Conservation (phyloP, 1,284 basidiomycete species). For the Schizopora paradoxa region DNA sequence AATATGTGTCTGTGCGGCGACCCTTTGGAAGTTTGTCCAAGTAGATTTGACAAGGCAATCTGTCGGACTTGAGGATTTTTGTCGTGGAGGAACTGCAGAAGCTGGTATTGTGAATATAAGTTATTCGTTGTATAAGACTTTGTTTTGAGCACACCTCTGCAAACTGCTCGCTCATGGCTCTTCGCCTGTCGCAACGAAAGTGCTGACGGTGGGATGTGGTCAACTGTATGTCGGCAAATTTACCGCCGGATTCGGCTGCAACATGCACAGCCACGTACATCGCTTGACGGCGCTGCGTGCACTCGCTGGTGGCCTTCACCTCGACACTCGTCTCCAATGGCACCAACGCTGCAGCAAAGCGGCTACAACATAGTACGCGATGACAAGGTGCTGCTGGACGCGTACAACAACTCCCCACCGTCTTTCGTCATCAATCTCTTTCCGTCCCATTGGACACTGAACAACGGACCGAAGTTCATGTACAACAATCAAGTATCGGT, state of each 20-base stretch:
- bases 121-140: neutral
- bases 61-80: constrained; percentile 84
- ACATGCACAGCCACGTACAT: constrained; percentile 8
- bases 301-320: neutral
- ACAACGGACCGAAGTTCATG: constrained; percentile 63
- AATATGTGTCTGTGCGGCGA: constrained; percentile 74
- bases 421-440: constrained; percentile 74
- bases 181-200: neutral
- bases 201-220: neutral
- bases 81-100: constrained; percentile 83
- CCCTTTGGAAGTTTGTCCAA: constrained; percentile 73
- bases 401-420: constrained; percentile 48
- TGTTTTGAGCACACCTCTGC: constrained; percentile 6
- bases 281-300: neutral
- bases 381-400: constrained; percentile 51
- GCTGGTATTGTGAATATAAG: constrained; percentile 36
- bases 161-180: constrained; percentile 5
- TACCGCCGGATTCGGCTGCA: neutral
- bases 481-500: constrained; percentile 76
- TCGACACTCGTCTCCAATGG: constrained; percentile 3
- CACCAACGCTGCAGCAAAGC: constrained; percentile 8
- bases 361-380: constrained; percentile 68
- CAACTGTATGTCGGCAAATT: neutral
- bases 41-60: constrained; percentile 79
- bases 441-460: constrained; percentile 72